These are phyloP conservation scores for Brassica rapa DNA, from an alignment of 345 rosid species.

Conservation along the genomic window DNA sequence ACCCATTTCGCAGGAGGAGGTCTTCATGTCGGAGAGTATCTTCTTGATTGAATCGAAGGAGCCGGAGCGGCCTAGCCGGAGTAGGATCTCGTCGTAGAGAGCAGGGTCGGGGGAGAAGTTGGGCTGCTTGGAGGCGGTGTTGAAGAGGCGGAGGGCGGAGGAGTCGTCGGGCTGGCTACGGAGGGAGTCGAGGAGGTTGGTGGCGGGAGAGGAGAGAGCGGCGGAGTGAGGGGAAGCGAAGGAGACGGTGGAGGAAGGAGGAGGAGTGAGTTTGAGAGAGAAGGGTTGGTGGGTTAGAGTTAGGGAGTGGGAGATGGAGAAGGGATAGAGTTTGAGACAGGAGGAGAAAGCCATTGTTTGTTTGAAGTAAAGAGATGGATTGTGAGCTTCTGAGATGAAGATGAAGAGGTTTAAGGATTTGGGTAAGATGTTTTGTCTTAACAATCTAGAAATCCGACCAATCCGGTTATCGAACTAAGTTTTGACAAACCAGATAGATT, in stretches of 20 bases:
- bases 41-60: conserved; percentile 66
- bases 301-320: conserved; percentile 35
- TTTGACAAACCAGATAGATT: conserved; percentile 2
- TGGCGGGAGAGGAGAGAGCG: conserved; percentile 46
- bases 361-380: conserved; percentile 6
- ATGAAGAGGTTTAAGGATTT: conserved; percentile 25
- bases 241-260: conserved; percentile 38
- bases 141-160: conserved; percentile 64
- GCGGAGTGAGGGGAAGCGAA: conserved; percentile 40
- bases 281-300: conserved; percentile 36
- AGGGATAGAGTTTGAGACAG: conserved; percentile 58
- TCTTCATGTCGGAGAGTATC: conserved; percentile 56
- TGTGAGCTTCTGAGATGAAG: not conserved
- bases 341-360: conserved; percentile 59
- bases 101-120: conserved; percentile 55
- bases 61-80: conserved; percentile 66
- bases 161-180: conserved; percentile 70
- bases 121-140: conserved; percentile 79
- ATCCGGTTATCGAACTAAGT: not conserved
- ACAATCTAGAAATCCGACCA: not conserved
- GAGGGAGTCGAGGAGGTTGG: conserved; percentile 81
- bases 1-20: conserved; percentile 48
- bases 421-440: not conserved
- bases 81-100: conserved; percentile 66
- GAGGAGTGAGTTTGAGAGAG: conserved; percentile 35